These are phyloP conservation scores for Erysimum cheiranthoides DNA, from an alignment of 345 rosid species.

Conservation along the genomic window DNA sequence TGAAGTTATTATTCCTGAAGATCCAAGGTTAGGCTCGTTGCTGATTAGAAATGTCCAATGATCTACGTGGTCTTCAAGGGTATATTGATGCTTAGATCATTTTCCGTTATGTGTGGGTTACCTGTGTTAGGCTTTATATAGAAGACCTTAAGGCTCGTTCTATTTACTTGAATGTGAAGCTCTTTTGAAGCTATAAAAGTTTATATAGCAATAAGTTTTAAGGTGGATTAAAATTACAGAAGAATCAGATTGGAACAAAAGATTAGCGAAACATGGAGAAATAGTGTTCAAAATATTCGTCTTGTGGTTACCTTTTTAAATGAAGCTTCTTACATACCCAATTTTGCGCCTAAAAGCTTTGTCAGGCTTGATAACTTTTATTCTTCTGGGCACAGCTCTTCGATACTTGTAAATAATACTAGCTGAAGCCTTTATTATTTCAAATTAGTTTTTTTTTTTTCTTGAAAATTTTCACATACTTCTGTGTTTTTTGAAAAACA, in stretches of 20 bases:
- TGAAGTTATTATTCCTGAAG: constrained; percentile 58
- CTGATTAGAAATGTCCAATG: constrained; percentile 3
- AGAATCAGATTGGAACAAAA: constrained; percentile 5
- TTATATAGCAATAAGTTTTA: neutral
- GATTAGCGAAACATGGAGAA: constrained; percentile 5
- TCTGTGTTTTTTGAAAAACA: constrained; percentile 15
- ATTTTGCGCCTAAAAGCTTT: too few species aligned
- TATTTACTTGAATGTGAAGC: constrained; percentile 1
- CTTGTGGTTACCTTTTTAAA: too few species aligned
- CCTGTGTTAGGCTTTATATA: constrained; percentile 1
- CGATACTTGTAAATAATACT: neutral
- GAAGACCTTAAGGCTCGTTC: neutral
- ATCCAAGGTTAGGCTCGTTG: constrained; percentile 61
- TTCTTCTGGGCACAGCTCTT: constrained; percentile 3
- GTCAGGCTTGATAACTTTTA: too few species aligned
- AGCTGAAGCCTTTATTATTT: constrained; percentile 6
- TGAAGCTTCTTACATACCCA: too few species aligned
- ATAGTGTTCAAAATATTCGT: neutral
- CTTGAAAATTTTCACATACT: constrained; percentile 7
- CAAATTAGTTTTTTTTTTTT: constrained; percentile 7
- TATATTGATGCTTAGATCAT: constrained; percentile 16
- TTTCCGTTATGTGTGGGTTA: neutral
- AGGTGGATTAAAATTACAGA: neutral
- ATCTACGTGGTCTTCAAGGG: constrained; percentile 7
- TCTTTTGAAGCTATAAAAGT: neutral